A percentile compares a stretch with the other conserved stretches of the same genome.
Evolutionary conservation across 495 filamentous ascomycete genomes (phyloP).

Genomic region (Lichina pygmaea): DNA sequence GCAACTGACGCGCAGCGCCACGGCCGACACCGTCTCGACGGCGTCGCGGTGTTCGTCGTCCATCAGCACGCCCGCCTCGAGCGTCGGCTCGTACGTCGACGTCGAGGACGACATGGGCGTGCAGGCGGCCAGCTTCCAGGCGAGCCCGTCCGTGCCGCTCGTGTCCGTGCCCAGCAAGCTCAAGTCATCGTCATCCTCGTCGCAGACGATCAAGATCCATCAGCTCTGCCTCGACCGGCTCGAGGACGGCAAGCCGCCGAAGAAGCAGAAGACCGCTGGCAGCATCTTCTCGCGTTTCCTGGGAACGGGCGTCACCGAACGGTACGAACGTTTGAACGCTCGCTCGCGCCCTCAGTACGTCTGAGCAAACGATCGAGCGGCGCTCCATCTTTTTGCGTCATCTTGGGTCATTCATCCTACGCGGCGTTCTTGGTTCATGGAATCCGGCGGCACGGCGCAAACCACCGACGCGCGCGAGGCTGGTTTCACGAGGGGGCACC

Average conservation of each 20-base stretch:
- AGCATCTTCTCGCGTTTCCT: constrained; percentile 4
- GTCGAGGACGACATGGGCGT: constrained; percentile 1
- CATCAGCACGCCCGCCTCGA: constrained; percentile 1
- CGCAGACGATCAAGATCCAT: constrained; percentile 1
- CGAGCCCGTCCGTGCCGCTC: background rate
- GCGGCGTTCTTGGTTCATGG: too few species aligned
- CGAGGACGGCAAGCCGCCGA: constrained; percentile 1
- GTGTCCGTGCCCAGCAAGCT: too few species aligned
- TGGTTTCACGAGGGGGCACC: too few species aligned
- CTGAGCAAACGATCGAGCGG: background rate
- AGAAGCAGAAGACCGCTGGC: constrained; percentile 1
- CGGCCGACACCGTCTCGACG: constrained; percentile 1
- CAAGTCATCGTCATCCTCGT: background rate
- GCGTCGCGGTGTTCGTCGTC: constrained; percentile 1
- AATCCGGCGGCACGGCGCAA: too few species aligned
- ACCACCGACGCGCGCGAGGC: too few species aligned
- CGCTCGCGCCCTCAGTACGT: background rate
- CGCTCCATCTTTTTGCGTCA: background rate
- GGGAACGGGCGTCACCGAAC: background rate
- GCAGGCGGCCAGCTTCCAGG: background rate
- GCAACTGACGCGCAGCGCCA: constrained; percentile 2
- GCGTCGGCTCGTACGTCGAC: constrained; percentile 2
- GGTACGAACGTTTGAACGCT: background rate
- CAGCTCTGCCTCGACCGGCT: background rate
- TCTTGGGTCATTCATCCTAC: too few species aligned